Evolutionary conservation across 2,329 filamentous ascomycete genomes (phyloP), one percentile per base, ranked within the genome.

Genomic region (Akanthomyces dipterigenus): DNA sequence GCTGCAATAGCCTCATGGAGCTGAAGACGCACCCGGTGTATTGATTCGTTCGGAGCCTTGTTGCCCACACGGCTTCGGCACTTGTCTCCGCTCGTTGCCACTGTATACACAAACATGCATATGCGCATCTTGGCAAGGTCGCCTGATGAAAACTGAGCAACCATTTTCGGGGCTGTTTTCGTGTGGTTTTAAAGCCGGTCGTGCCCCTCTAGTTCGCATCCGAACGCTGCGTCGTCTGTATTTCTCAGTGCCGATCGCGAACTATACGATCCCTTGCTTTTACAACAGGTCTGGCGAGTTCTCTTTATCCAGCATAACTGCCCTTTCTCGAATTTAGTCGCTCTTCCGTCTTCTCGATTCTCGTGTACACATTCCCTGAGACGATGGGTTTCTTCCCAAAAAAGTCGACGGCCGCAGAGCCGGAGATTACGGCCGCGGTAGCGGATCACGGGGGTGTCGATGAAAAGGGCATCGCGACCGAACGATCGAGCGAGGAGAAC

Each of bases 401-500:
- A 7, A 49, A 53, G 11, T 7, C 18, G 22, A 22, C 48, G 28
- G 55, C 48, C 3, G 36, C 12, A 8, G 61, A 46, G 36, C 36
- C 75, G 58, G 71, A 72, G 9, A 65, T 70, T 31, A 51, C 55
- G 26, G 48, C 46, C 36, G 56, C 40, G 18, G 31, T 28, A 24
- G 56, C 60, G 7, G 60, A 56, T 16, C 20, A 36, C 38, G 38
- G 9, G 20, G 38, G 6, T 20, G 38, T 12, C 18, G 45, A 56
- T 45, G 64, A 67, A 24, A 62, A 63, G 26, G 56, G 60, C 22
- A 55, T 22, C 22, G n/a, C 45, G 0, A 55, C 61, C 11, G 64
- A 66, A 18, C 59, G 57, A 63, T 66, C 65, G 12, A 63, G 64
- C 58, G 72, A 78, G 57, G 68, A 67, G 48, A 72, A 77, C 28